phyloP scores from a whole-genome alignment of 2,329 filamentous ascomycete genomes.

The Sordariomycetes sp. region DNA sequence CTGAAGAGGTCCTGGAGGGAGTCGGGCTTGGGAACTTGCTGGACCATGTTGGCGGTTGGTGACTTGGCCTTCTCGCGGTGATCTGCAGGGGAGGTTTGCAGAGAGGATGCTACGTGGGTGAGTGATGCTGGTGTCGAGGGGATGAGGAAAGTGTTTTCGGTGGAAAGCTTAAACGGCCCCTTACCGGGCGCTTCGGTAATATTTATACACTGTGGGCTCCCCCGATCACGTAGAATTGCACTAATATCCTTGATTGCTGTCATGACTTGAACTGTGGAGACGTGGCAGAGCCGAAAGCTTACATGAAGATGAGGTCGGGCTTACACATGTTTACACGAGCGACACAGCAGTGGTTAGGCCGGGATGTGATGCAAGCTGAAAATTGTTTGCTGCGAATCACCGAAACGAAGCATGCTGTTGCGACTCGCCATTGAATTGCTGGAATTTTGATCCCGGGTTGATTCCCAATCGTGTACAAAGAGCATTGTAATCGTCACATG shows the following conservation, averaged over 20 bases:
- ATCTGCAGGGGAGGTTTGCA: not conserved
- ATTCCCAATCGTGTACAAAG: not conserved
- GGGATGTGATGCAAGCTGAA: too few species aligned
- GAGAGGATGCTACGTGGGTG: not conserved
- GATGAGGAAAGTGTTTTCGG: not conserved
- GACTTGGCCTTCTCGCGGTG: not conserved
- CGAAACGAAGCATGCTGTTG: too few species aligned
- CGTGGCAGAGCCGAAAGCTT: not conserved
- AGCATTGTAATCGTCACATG: not conserved
- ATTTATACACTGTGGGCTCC: not conserved
- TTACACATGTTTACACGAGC: too few species aligned
- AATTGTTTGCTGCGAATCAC: too few species aligned
- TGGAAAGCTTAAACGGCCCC: too few species aligned
- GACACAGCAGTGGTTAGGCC: too few species aligned
- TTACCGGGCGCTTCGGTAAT: not conserved
- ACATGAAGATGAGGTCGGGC: too few species aligned
- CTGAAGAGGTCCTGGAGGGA: slow-evolving; percentile 40
- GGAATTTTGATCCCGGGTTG: too few species aligned
- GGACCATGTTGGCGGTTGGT: slow-evolving; percentile 30
- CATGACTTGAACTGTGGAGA: not conserved
- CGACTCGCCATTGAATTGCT: too few species aligned
- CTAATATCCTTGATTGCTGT: not conserved
- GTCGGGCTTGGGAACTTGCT: slow-evolving; percentile 40
- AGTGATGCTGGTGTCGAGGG: not conserved
- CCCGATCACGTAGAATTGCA: not conserved